A percentile compares a stretch with the other conserved stretches of the same genome.
Evolutionary conservation across 768 basidiomycete species (phyloP).

Genomic region (Agaricus sinodeliciosus): DNA sequence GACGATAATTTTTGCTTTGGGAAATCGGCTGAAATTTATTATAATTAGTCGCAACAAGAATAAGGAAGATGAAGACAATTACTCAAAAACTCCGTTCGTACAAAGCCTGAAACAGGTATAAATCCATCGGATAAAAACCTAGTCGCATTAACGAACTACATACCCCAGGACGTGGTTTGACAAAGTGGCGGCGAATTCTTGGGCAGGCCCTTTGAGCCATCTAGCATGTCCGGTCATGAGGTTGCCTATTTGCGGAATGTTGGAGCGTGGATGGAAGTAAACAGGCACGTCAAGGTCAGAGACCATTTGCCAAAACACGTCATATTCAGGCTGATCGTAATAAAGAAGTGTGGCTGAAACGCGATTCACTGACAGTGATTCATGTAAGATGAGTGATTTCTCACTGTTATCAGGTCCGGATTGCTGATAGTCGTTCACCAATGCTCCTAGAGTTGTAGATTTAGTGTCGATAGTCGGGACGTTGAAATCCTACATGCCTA

Average conservation of each 20-base stretch:
- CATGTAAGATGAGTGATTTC: not conserved
- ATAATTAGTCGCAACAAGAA: not conserved
- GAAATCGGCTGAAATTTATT: slow-evolving; percentile 29
- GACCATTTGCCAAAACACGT: slow-evolving; percentile 30
- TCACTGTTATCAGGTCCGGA: slow-evolving; percentile 31
- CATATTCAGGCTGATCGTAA: slow-evolving; percentile 30
- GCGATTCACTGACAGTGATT: not conserved
- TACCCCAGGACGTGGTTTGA: slow-evolving; percentile 32
- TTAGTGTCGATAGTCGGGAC: not conserved
- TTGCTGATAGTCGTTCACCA: slow-evolving; percentile 40
- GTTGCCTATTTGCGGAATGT: slow-evolving; percentile 20
- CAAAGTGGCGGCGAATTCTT: slow-evolving; percentile 30
- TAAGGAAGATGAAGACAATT: not conserved
- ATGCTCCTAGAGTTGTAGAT: slow-evolving; percentile 19
- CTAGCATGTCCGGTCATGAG: slow-evolving; percentile 24
- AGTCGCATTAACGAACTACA: not conserved
- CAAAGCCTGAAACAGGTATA: slow-evolving; percentile 18
- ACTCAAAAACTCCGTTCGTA: slow-evolving; percentile 35
- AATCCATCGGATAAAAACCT: not conserved
- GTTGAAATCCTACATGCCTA: slow-evolving; percentile 18
- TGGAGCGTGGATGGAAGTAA: slow-evolving; percentile 29
- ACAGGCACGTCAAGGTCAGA: slow-evolving; percentile 31
- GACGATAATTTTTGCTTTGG: slow-evolving; percentile 32
- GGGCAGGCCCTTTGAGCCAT: slow-evolving; percentile 24
- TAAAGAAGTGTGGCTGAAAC: slow-evolving; percentile 25